Evolutionary conservation across 257 asterid genomes (phyloP).

Genomic region (Solanum gracilifrons): DNA sequence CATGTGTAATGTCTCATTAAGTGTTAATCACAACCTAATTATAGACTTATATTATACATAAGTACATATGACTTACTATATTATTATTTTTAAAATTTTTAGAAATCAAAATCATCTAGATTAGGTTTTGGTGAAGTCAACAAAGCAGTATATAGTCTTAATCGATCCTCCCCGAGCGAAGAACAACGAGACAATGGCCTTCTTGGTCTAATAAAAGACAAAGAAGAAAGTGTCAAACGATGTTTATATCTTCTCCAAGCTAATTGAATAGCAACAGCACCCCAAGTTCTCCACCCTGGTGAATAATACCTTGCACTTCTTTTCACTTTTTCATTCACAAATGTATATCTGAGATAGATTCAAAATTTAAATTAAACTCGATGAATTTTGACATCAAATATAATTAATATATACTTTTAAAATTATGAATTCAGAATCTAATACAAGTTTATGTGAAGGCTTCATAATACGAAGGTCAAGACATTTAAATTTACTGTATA

Average conservation of each 20-base stretch:
- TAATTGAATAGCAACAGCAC: constrained; percentile 23
- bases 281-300: constrained; percentile 37
- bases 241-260: constrained; percentile 35
- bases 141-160: constrained; percentile 74
- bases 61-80: neutral
- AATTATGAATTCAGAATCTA: neutral
- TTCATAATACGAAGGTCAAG: neutral
- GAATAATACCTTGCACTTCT: constrained; percentile 26
- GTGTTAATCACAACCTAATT: neutral
- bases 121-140: constrained; percentile 88
- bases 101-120: constrained; percentile 74
- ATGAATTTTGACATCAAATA: neutral
- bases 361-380: neutral
- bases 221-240: constrained; percentile 58
- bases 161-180: constrained; percentile 73
- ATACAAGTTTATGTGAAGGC: neutral
- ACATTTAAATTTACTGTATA: neutral
- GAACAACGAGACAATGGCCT: constrained; percentile 75
- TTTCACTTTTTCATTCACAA: constrained; percentile 13
- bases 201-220: constrained; percentile 80
- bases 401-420: neutral
- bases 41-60: too few relatives aligned
- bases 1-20: neutral
- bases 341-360: constrained; percentile 3
- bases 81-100: neutral